Conservation (phyloP, 2,329 filamentous ascomycete species). For the Penicillium carneum region DNA sequence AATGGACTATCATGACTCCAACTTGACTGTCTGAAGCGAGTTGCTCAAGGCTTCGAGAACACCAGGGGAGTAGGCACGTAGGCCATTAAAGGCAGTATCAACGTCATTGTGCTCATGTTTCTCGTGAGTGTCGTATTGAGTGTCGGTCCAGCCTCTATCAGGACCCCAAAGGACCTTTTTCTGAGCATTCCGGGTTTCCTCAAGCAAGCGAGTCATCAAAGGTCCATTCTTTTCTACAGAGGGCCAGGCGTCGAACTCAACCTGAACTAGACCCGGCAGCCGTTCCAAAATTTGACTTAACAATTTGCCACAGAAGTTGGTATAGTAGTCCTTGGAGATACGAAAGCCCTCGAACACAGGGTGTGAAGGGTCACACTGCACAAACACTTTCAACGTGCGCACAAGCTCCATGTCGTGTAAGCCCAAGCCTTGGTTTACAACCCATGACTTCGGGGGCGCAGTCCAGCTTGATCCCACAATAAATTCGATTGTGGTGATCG, state of each 20-base stretch:
- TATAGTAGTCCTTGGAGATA: constrained; percentile 65
- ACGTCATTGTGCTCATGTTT: constrained; percentile 19
- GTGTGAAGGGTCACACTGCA: constrained; percentile 63
- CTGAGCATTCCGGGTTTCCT: constrained; percentile 43
- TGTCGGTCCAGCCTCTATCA: constrained; percentile 49
- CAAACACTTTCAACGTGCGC: constrained; percentile 62
- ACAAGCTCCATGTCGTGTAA: constrained; percentile 58
- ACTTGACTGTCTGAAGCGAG: constrained; percentile 24
- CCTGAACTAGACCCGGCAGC: constrained; percentile 56
- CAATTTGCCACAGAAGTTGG: constrained; percentile 61
- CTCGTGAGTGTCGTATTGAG: constrained; percentile 31
- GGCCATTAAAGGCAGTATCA: constrained; percentile 27
- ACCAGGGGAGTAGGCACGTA: constrained; percentile 20
- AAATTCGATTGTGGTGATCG: constrained; percentile 62
- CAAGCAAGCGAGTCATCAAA: constrained; percentile 58
- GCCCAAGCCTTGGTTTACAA: constrained; percentile 58
- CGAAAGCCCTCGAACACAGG: constrained; percentile 65
- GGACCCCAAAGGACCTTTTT: constrained; percentile 53
- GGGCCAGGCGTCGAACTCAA: constrained; percentile 66
- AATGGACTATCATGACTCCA: constrained; percentile 21
- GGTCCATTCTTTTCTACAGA: constrained; percentile 60
- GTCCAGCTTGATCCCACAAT: constrained; percentile 67
- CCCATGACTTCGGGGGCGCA: constrained; percentile 63
- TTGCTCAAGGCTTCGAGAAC: constrained; percentile 24
- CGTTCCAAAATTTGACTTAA: constrained; percentile 59